Evolutionary conservation across 768 basidiomycete species (phyloP), one percentile per base, ranked within the genome.

Genomic region (Coprinopsis sp.): DNA sequence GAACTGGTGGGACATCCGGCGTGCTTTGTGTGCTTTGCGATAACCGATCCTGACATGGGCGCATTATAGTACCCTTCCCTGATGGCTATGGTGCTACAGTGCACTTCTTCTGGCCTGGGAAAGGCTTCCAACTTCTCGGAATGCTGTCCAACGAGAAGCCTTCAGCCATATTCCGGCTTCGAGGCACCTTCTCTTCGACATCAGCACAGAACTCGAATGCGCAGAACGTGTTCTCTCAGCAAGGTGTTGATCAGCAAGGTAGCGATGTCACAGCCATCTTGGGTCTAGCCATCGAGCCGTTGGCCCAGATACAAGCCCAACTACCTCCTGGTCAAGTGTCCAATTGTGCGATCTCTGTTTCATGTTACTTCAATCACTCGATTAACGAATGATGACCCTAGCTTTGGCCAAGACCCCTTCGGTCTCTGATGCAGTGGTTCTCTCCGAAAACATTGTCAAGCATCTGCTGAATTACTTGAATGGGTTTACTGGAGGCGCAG

Each of bases 111-210:
- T 88, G 83, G 87, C 90, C 89, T 1, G 88, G 86, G 10, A 88
- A 80, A 61, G 91, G 90, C 2, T 91, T 90, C 53, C 90, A 90
- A 61, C 62, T 92, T 22, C 68, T 94, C 7, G 91, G 91, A 58
- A 87, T 88, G 91, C 73, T 94, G 21, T 89, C 89, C 12, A 91
- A 91, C 59, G 88, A 91, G 25, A 91, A 91, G 59, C 90, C 90
- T 0, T 90, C 88, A 10, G 87, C 89, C 1, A 89, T 92, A 58
- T 91, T 91, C 67, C 87, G 90, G 19, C 71, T 91, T 19, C 78
- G 82, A 3, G 82, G 84, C 6, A 77, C 77, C 10, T 84, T 80
- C 64, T 70, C 66, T 33, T 59, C 66, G 58, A 66, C 64, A 19
- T 54, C 61, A n/a, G 58, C 64, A 6, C 50, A 62, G 19, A 59